Base-by-base conservation (phyloP, 2,329 filamentous ascomycete species). In the Botrytis hyacinthi region DNA sequence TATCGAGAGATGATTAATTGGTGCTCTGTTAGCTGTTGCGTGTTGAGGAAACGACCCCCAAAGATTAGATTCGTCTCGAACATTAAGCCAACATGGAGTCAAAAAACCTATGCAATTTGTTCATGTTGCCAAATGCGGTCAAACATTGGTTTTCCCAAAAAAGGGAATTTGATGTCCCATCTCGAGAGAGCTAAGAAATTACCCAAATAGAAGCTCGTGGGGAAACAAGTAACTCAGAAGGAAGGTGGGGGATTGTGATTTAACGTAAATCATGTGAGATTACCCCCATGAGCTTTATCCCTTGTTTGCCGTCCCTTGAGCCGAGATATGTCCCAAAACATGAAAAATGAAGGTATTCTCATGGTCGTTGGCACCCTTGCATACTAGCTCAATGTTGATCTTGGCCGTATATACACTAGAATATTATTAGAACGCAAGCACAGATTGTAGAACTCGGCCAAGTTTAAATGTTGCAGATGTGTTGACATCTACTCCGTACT, bases 341-440 rank as follows among this genome's bases (percentile, higher is more conserved):
- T 48, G 32, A 48, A 35, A 35, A 26, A 70, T 70, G 67, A 70
- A 71, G 68, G 22, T 63, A 71, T 48, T 62, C 57, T 40, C 65
- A 67, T 40, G 32, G 46, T 67, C 65, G 51, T 67, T 20, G 18
- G 37, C 37, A 44, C 20, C 61, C 37, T 63, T 18, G 37, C 0
- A 44, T 63, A 26, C 37, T 22, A 44, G n/a, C 32, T n/a, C 65
- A 14, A 40, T 40, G 65, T 29, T 68, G 65, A 68, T 68, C 46
- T 22, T 68, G n/a, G 35, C 35, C 35, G 5, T 29, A 42, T 68
- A 40, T 22, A 37, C n/a, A 54, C 35, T 22, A 29, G 32, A 5
- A 40, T 22, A 8, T 26, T 57, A 29, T 65, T 32, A 10, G 65
- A 18, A 35, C 35, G n/a, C 32, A 37, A 51, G 32, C 63, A 67